Evolutionary conservation across 2,329 filamentous ascomycete species (phyloP), one percentile per base, ranked within the genome.

Genomic region (Pseudodiploospora longispora): DNA sequence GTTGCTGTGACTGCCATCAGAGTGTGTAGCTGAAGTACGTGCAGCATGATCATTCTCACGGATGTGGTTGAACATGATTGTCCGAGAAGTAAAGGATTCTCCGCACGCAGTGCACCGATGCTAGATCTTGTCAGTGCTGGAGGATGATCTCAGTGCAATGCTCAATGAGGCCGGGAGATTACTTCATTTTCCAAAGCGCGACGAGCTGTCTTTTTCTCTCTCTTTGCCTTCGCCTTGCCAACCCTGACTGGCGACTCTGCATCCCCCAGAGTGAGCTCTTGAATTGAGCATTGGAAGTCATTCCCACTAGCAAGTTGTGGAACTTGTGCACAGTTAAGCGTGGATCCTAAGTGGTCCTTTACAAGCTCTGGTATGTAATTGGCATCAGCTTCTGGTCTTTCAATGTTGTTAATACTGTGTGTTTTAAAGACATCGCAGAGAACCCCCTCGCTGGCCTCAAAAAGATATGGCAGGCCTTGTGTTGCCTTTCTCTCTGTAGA

Each of bases 31-130:
- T 58, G 52, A 29, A 28, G 68, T 59, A 3, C 69, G 68, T 30
- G 79, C 76, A 5, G 82, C 84, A 65, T 93, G 86, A 7, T 67
- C 67, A 12, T 76, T 64, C 7, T 81, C 75, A 49, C 79, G 77
- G 46, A 93, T 72, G 61, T 94, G 88, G 42, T 76, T 69, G 59
- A 91, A 91, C 12, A 94, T 64, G 52, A 80, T 81, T 5, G 78
- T 84, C 52, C 80, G 83, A 2, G 83, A 87, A 0, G 76, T 51
- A 44, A 77, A 79, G 1, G 47, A 50, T 46, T 65, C 63, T 3
- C 63, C 58, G 52, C 75, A 79, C 10, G 67, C 60, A 28, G 62
- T 56, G 52, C 74, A 77, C 44, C 52, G 63, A 43, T 72, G 62
- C 62, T 69, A 41, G 41, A 31, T 41, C 29, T 19, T 19, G 19